Conservation (phyloP, 2,329 filamentous ascomycete genomes). For the Zasmidium cellare region DNA sequence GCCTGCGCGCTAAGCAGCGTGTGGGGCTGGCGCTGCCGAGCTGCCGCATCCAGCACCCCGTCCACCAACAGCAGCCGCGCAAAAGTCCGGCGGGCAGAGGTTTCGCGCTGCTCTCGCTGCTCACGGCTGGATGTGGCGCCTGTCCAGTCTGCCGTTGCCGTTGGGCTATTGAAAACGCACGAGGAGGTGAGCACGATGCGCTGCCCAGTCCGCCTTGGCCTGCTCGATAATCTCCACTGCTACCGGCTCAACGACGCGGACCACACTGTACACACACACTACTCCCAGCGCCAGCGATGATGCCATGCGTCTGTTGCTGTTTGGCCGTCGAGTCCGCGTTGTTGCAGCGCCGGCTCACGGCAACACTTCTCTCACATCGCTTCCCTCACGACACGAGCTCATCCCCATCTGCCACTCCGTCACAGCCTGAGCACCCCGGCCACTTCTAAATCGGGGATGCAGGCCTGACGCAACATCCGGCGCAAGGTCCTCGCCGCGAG, state of each 20-base stretch:
- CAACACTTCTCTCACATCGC: neutral
- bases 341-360: neutral
- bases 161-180: constrained; percentile 18
- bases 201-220: constrained; percentile 7
- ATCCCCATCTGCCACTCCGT: neutral
- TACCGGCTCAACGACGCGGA: no score
- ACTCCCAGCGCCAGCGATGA: no score
- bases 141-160: constrained; percentile 4
- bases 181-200: no score
- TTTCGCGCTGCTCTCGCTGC: no score
- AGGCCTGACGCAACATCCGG: neutral
- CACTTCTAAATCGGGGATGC: neutral
- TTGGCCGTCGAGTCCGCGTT: neutral
- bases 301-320: neutral
- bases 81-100: constrained; percentile 15
- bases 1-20: constrained; percentile 10
- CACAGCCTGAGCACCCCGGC: neutral
- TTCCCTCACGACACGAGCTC: neutral
- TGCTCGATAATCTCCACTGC: neutral
- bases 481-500: constrained; percentile 2
- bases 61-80: constrained; percentile 7
- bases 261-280: no score
- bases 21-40: constrained; percentile 16
- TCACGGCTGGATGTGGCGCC: neutral
- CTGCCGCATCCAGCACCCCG: constrained; percentile 10